Conservation (phyloP, 768 basidiomycete species). For the Mycena crocata region DNA sequence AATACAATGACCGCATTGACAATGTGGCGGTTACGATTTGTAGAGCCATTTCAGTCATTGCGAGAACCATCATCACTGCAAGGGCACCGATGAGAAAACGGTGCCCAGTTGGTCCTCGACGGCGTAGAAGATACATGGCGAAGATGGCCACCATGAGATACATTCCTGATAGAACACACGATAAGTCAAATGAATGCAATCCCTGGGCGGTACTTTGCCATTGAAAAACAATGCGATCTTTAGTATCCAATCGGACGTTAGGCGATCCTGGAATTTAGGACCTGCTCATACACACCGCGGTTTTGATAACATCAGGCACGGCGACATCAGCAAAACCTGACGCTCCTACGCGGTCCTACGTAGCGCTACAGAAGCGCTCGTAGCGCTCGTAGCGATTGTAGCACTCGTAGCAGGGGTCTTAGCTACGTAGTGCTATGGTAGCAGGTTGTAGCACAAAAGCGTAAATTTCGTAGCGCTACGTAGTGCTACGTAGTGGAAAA, state of each 20-base stretch:
- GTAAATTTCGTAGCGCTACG: no score
- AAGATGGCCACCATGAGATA: not conserved
- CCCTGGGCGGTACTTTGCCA: not conserved
- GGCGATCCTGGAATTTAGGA: no score
- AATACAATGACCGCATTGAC: not conserved
- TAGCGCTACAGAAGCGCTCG: no score
- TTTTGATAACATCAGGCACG: not conserved
- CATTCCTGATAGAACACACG: not conserved
- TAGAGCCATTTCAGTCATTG: not conserved
- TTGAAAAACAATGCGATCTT: conserved; percentile 12
- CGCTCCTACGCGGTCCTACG: no score
- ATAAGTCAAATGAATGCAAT: not conserved
- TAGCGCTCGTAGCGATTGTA: no score
- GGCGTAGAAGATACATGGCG: not conserved
- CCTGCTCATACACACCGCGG: not conserved
- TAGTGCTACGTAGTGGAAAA: no score
- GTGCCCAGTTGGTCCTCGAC: not conserved
- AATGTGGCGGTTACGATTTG: conserved; percentile 4
- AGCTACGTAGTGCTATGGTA: no score
- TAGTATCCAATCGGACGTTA: not conserved
- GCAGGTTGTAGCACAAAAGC: no score
- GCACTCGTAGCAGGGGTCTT: no score
- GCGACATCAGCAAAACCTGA: no score
- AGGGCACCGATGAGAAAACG: not conserved
- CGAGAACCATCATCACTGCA: not conserved